Base-by-base conservation (phyloP, 169 alveolate species). In the Eimeria tenella region DNA sequence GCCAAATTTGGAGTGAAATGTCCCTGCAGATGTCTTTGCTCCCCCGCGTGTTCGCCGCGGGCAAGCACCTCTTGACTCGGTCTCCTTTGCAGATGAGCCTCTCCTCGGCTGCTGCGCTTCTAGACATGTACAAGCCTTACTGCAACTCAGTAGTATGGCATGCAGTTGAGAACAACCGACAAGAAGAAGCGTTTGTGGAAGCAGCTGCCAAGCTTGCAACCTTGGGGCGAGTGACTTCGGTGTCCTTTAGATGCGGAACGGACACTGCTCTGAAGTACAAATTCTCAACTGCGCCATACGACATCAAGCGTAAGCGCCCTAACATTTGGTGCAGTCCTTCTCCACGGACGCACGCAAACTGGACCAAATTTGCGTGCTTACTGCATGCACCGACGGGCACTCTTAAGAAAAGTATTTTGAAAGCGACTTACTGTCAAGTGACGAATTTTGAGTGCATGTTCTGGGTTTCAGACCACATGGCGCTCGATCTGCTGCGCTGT, bases 11-110 rank as follows among this genome's bases (percentile, higher is more conserved):
- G 19, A 1, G 13, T 79, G 23, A n/a, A 31, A 31, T 31, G 42
- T 15, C 62, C 10, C 25, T 42, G 77, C 91, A 93, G 93, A 79
- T 83, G 81, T 93, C 93, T 17, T 49, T 93, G 17, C 71, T 93
- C 52, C 83, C 93, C 7, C 74, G 81, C 55, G 53, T 93, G 23
- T 83, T 83, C 71, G 93, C 88, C 58, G 21, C 68, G 82, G 75
- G 89, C 65, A 93, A 93, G 93, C 95, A 93, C 89, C 70, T 93
- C 56, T 58, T 93, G 77, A 77, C 95, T 68, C 93, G 95, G 25
- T 73, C 93, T 50, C 95, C 95, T 1, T 70, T 84, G 25, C 88
- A 63, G 56, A 2, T 93, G 89, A 68, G 93, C 71, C 56, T 93
- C 7, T 10, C 74, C 58, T 42, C 62, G 23, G 95, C 63, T 23